Base-by-base conservation (phyloP, 83 land plant species). In the Larix sibirica region DNA sequence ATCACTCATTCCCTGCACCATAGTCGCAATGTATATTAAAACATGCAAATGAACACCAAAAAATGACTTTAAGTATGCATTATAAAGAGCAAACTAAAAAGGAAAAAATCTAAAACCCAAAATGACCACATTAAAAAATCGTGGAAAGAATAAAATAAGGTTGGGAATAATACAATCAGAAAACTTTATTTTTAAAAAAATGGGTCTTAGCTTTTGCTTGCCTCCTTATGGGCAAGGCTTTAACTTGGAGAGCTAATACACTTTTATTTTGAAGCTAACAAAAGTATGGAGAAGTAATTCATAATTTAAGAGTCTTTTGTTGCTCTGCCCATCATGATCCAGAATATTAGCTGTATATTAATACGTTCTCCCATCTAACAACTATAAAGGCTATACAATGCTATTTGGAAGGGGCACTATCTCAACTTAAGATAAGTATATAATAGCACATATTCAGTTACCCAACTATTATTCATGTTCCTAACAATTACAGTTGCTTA, bases 1-100 rank as follows among this genome's bases (percentile, higher is more conserved):
- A 86, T 97, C 99, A 83, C 99, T 97, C 99, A 97, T 97, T 17
- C 99, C 99, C 99, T 97, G 86, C 44, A 71, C 62, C 21, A 64
- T 50, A 50, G 12, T 50, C 56, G 9, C 12, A 50, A 50, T 9
- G 2, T 10, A 50, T 50, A 50, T 50, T 50, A 10, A 50, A 50
- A 18, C 79, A 42, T 76, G 79, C 33, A 20, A 1, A 33, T 23
- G 79, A 76, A 33, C 47, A 26, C 21, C 56, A 50, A 50, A 50
- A 14, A 50, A 50, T 50, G 31, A 28, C 26, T 67, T 23, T 16
- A 28, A 67, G 68, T n/a, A 23, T 24, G 70, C 12, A 67, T 67
- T 28, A 23, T 67, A 24, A 8, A 23, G 31, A 67, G 31, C 12
- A 23, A 67, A 23, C 10, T 23, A 17, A 17, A 67, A 67, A 67